Percentiles rank a stretch among this genome's conserved stretches.
Conservation (phyloP, 768 basidiomycete genomes). For the Hydnomerulius pinastri region DNA sequence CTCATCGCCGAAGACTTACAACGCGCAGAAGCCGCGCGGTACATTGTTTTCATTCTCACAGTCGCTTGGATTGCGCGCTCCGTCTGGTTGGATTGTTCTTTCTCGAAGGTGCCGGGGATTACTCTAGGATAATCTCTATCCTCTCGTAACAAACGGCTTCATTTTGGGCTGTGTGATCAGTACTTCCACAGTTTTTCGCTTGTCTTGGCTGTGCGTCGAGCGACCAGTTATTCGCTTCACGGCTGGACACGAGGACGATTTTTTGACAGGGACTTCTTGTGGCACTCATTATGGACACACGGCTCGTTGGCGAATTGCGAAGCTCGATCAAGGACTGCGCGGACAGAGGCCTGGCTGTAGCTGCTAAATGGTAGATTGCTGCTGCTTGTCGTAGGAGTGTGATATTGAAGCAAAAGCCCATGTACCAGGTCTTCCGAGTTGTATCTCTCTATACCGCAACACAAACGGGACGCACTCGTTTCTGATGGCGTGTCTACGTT, state of each 20-base stretch:
- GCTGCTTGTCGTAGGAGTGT: slow-evolving; percentile 7
- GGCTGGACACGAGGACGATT: not conserved
- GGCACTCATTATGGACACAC: slow-evolving; percentile 42
- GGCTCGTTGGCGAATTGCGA: slow-evolving; percentile 57
- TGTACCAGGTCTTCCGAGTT: slow-evolving; percentile 73
- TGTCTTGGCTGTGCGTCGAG: too few relatives aligned
- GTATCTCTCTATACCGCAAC: slow-evolving; percentile 56
- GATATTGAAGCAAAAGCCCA: slow-evolving; percentile 14
- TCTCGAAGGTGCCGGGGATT: too few relatives aligned
- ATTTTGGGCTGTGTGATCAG: not conserved
- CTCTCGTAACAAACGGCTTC: not conserved
- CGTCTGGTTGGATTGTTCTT: too few relatives aligned
- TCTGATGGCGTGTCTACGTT: slow-evolving; percentile 37
- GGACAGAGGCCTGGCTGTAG: slow-evolving; percentile 66
- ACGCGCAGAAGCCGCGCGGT: too few relatives aligned
- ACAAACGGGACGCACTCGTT: slow-evolving; percentile 41
- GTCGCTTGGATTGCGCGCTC: too few relatives aligned
- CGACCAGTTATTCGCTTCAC: not conserved
- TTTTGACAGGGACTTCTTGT: not conserved
- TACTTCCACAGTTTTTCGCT: too few relatives aligned
- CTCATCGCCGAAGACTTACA: too few relatives aligned
- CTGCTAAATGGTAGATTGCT: slow-evolving; percentile 72
- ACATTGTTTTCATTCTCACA: too few relatives aligned
- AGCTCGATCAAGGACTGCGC: slow-evolving; percentile 70
- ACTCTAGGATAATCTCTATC: not conserved